Conservation (phyloP, 1,139 yeast species). For the Eremothecium cymbalariae region DNA sequence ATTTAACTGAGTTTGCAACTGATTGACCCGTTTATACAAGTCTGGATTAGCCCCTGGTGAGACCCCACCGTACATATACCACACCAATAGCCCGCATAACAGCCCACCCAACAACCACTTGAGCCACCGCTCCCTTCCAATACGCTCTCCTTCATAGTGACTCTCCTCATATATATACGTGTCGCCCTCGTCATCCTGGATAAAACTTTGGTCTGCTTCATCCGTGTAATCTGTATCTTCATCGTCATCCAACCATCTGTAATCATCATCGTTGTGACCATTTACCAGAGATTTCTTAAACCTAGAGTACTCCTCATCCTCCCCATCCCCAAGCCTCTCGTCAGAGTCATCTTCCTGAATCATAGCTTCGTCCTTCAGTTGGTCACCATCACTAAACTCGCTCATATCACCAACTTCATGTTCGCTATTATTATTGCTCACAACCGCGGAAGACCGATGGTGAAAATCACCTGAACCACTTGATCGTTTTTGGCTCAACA, state of each 20-base stretch:
- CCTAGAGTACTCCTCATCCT: slow-evolving; percentile 10
- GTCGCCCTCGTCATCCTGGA: slow-evolving; percentile 8
- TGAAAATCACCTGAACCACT: neutral
- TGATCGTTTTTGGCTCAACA: slow-evolving; percentile 6
- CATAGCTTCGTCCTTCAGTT: neutral
- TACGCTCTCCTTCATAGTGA: neutral
- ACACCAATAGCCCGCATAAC: slow-evolving; percentile 1
- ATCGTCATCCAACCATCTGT: slow-evolving; percentile 11
- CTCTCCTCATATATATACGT: slow-evolving; percentile 1
- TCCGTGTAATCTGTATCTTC: slow-evolving; percentile 15
- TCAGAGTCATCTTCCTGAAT: slow-evolving; percentile 1
- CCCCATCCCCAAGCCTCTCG: slow-evolving; percentile 3
- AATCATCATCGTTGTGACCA: slow-evolving; percentile 10
- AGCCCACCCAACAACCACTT: slow-evolving; percentile 2
- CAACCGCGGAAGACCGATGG: slow-evolving; percentile 5
- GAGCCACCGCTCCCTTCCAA: neutral
- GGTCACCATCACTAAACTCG: slow-evolving; percentile 8
- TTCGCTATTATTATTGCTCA: slow-evolving; percentile 10
- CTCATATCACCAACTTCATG: slow-evolving; percentile 6
- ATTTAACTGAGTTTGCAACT: slow-evolving; percentile 26
- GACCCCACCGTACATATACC: neutral
- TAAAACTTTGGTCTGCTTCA: slow-evolving; percentile 13
- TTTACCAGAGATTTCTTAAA: slow-evolving; percentile 12
- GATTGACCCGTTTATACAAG: slow-evolving; percentile 5
- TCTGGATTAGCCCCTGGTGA: slow-evolving; percentile 5